A percentile compares a stretch with the other conserved stretches of the same genome.
These are phyloP conservation scores for Hanseniaspora thailandica DNA, from an alignment of 805 yeast species.

Conservation along the genomic window DNA sequence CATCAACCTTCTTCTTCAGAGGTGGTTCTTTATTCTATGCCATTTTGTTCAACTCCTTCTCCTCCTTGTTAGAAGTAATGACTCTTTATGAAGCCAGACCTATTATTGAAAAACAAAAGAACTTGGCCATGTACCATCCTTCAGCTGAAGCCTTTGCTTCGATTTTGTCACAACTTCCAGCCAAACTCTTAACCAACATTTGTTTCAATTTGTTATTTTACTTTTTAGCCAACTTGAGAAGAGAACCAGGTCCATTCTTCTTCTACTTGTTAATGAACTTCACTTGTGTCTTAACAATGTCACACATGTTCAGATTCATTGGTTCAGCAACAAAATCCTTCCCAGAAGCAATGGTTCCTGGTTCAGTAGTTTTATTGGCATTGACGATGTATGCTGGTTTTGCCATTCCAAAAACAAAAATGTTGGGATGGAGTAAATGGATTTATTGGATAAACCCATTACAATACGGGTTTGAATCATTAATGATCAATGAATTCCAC, in stretches of 20 bases:
- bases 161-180: slow-evolving; percentile 47
- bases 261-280: slow-evolving; percentile 37
- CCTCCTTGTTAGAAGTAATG: slow-evolving; percentile 46
- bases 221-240: slow-evolving; percentile 43
- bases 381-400: slow-evolving; percentile 35
- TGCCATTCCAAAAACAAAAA: slow-evolving; percentile 33
- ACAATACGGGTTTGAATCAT: slow-evolving; percentile 35
- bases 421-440: slow-evolving; percentile 41
- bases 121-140: slow-evolving; percentile 48
- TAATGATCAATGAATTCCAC: slow-evolving; percentile 36
- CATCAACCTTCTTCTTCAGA: slow-evolving; percentile 40
- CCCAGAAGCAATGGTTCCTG: slow-evolving; percentile 37
- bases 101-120: slow-evolving; percentile 47
- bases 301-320: slow-evolving; percentile 37
- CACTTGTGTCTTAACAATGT: slow-evolving; percentile 41
- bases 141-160: slow-evolving; percentile 55
- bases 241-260: slow-evolving; percentile 46
- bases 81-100: slow-evolving; percentile 43
- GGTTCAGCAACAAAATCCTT: slow-evolving; percentile 33
- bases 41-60: slow-evolving; percentile 47
- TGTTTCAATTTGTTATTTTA: slow-evolving; percentile 40
- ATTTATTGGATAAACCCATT: slow-evolving; percentile 35
- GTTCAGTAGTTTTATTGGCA: slow-evolving; percentile 32
- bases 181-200: slow-evolving; percentile 34
- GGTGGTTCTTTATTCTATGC: slow-evolving; percentile 57